Percentiles rank a stretch among this genome's conserved stretches.
phyloP scores from a whole-genome alignment of 768 basidiomycete species.

The Clitopilus hobsonii region DNA sequence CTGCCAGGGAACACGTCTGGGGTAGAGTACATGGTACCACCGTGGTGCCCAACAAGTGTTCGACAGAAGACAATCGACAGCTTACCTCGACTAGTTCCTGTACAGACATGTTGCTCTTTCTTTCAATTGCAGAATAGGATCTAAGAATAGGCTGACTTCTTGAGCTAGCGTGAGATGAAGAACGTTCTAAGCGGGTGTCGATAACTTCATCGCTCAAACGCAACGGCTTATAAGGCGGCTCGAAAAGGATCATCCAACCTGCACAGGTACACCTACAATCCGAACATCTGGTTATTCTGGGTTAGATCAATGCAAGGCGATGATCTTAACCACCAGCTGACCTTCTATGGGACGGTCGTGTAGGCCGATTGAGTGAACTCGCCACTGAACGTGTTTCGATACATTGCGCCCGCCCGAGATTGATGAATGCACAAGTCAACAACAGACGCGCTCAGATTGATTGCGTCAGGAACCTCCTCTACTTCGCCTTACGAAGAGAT shows the following conservation, averaged over 20 bases:
- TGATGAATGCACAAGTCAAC: neutral
- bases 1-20: too few species aligned
- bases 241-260: too few species aligned
- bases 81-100: neutral
- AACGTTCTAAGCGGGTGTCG: too few species aligned
- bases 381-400: neutral
- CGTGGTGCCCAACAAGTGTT: too few species aligned
- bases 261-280: neutral
- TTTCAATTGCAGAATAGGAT: too few species aligned
- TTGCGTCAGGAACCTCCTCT: too few species aligned
- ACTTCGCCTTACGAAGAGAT: too few species aligned
- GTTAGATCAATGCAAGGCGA: neutral
- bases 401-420: neutral
- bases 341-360: neutral
- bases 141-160: too few species aligned
- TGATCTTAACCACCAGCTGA: neutral
- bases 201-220: neutral
- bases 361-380: neutral
- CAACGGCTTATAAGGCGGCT: neutral
- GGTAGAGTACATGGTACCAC: too few species aligned
- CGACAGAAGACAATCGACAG: neutral
- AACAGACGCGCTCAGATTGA: too few species aligned
- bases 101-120: neutral
- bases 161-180: neutral
- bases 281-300: neutral